A percentile compares a stretch with the other conserved stretches of the same genome.
phyloP scores from a whole-genome alignment of 805 yeast species.

The Blastobotrys muscicola region DNA sequence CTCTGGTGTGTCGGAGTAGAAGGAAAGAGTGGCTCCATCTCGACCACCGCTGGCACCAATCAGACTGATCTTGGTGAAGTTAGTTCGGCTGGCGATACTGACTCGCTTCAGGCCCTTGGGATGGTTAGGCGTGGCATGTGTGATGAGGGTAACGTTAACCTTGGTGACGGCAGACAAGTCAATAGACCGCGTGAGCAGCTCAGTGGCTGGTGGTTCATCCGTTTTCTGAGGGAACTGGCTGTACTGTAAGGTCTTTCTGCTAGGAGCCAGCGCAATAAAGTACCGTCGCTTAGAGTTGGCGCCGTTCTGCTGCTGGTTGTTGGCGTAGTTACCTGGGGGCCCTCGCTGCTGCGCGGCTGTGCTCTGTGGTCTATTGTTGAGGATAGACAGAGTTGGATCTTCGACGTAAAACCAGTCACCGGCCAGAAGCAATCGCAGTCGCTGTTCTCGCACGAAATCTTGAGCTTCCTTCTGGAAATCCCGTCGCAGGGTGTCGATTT shows the following conservation, averaged over 20 bases:
- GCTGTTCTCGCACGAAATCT: constrained; percentile 66
- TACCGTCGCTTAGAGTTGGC: constrained; percentile 25
- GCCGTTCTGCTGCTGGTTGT: constrained; percentile 3
- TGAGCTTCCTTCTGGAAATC: constrained; percentile 47
- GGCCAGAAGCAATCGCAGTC: constrained; percentile 57
- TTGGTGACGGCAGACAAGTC: constrained; percentile 31
- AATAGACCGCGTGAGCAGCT: constrained; percentile 18
- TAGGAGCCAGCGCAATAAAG: constrained; percentile 58
- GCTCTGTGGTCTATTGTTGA: background rate
- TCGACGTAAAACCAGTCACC: constrained; percentile 78
- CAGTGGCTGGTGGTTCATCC: constrained; percentile 43
- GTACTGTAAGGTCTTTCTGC: constrained; percentile 49
- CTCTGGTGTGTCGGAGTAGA: constrained; percentile 62
- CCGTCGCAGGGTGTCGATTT: constrained; percentile 40
- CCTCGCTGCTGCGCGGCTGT: constrained; percentile 1
- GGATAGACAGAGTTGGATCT: constrained; percentile 31
- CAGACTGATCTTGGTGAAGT: constrained; percentile 47
- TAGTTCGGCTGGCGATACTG: constrained; percentile 47
- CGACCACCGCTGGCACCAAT: constrained; percentile 29
- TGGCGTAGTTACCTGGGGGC: constrained; percentile 1
- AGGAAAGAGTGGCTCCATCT: constrained; percentile 39
- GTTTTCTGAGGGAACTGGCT: constrained; percentile 47
- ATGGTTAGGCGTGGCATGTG: constrained; percentile 24
- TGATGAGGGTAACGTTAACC: constrained; percentile 35
- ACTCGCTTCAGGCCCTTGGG: constrained; percentile 37